Evolutionary conservation across 257 asterid genomes (phyloP).

Genomic region (Fraxinus excelsior): DNA sequence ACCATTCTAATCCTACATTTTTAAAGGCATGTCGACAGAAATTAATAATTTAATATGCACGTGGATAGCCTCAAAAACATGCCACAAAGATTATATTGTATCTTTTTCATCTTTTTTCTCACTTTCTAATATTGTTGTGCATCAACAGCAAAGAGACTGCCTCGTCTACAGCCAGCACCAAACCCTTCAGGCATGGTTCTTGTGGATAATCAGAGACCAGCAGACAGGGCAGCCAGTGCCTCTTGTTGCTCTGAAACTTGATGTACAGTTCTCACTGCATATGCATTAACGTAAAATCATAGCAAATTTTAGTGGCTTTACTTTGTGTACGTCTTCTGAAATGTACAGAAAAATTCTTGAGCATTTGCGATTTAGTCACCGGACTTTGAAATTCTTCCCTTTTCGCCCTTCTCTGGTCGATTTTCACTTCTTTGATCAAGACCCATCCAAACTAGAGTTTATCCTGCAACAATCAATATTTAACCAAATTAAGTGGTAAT

Average conservation of each 20-base stretch:
- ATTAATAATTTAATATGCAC: background rate
- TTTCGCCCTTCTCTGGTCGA: too few relatives aligned
- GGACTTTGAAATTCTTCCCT: too few relatives aligned
- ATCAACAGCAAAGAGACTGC: slow-evolving; percentile 73
- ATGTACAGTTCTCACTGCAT: background rate
- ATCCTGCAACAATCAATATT: too few relatives aligned
- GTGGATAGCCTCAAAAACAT: too few relatives aligned
- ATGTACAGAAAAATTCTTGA: background rate
- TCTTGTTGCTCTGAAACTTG: slow-evolving; percentile 63
- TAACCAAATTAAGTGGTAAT: too few relatives aligned
- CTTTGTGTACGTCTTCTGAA: background rate
- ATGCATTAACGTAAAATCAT: slow-evolving; percentile 19
- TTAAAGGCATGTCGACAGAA: background rate
- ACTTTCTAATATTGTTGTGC: slow-evolving; percentile 6
- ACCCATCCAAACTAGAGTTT: too few relatives aligned
- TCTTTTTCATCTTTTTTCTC: background rate
- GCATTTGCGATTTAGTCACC: too few relatives aligned
- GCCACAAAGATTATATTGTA: background rate
- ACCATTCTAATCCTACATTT: background rate
- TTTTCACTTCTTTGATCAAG: too few relatives aligned
- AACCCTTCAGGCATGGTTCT: slow-evolving; percentile 87
- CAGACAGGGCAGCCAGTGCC: slow-evolving; percentile 38
- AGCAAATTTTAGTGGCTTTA: background rate
- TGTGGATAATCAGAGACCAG: slow-evolving; percentile 48
- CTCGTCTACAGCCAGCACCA: slow-evolving; percentile 71